Evolutionary conservation across 768 basidiomycete species (phyloP).

Genomic region (Sarcodon sp.): DNA sequence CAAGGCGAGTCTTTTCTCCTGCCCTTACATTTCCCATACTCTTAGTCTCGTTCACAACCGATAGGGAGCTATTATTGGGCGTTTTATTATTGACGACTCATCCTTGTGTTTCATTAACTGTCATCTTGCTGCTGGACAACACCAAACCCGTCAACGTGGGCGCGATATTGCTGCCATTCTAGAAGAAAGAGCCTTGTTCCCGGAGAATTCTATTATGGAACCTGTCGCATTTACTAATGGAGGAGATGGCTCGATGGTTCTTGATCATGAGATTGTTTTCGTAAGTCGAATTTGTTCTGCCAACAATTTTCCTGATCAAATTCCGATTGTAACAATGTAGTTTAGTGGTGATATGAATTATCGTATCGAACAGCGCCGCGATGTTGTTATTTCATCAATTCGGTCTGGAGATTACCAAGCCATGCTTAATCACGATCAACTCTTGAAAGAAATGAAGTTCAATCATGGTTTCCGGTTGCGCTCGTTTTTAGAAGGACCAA

Average conservation of each 20-base stretch:
- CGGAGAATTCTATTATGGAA: conserved; percentile 34
- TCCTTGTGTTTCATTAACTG: conserved; percentile 94
- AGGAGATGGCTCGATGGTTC: conserved; percentile 84
- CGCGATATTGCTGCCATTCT: conserved; percentile 80
- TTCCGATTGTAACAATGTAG: conserved; percentile 20
- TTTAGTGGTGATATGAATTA: conserved; percentile 95
- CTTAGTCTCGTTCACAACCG: background rate
- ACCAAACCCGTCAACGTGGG: conserved; percentile 70
- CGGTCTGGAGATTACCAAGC: conserved; percentile 48
- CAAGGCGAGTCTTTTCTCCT: conserved; percentile 43
- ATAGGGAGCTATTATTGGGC: conserved; percentile 83
- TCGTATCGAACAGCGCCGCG: conserved; percentile 87
- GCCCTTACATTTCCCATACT: background rate
- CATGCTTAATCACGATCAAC: conserved; percentile 74
- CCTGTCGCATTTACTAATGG: conserved; percentile 71
- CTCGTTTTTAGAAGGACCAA: conserved; percentile 68
- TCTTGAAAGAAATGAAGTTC: conserved; percentile 75
- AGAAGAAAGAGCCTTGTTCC: conserved; percentile 67
- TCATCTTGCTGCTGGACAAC: conserved; percentile 93
- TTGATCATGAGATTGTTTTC: conserved; percentile 93
- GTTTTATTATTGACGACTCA: conserved; percentile 84
- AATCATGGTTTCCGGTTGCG: conserved; percentile 86
- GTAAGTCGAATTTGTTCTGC: conserved; percentile 28
- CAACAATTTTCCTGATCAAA: background rate
- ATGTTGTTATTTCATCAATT: conserved; percentile 62